Evolutionary conservation across 371 early-diverging fungal species (phyloP).

Genomic region (Mortierella sp.): DNA sequence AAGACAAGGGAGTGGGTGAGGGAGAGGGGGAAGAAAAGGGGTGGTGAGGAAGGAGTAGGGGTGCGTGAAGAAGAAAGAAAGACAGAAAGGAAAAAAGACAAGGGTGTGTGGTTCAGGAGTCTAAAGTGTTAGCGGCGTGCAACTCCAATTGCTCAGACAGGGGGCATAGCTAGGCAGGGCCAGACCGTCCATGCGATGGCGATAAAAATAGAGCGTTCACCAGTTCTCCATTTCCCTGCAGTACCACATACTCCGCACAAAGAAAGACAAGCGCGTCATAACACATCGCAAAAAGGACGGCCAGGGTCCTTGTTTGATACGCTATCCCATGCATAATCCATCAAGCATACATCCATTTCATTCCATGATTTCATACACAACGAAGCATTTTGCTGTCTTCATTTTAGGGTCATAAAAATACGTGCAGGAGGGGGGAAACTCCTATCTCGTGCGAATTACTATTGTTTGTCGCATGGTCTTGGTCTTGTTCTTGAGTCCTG

Average conservation of each 20-base stretch:
- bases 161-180: not conserved
- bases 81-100: not conserved
- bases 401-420: not conserved
- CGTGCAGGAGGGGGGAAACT: not conserved
- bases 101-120: too few species aligned
- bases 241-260: too few species aligned
- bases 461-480: not conserved
- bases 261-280: too few species aligned
- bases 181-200: not conserved
- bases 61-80: not conserved
- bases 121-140: too few species aligned
- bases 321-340: not conserved
- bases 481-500: not conserved
- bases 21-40: not conserved
- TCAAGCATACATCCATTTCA: not conserved
- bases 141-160: too few species aligned
- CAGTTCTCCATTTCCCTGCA: too few species aligned
- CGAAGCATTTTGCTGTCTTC: not conserved
- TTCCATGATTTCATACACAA: not conserved
- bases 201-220: too few species aligned
- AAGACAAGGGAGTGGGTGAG: not conserved
- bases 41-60: not conserved
- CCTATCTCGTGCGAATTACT: not conserved
- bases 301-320: too few species aligned
- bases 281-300: too few species aligned